Evolutionary conservation across 2,329 filamentous ascomycete species (phyloP).

Genomic region (Aspergillus amoenus): DNA sequence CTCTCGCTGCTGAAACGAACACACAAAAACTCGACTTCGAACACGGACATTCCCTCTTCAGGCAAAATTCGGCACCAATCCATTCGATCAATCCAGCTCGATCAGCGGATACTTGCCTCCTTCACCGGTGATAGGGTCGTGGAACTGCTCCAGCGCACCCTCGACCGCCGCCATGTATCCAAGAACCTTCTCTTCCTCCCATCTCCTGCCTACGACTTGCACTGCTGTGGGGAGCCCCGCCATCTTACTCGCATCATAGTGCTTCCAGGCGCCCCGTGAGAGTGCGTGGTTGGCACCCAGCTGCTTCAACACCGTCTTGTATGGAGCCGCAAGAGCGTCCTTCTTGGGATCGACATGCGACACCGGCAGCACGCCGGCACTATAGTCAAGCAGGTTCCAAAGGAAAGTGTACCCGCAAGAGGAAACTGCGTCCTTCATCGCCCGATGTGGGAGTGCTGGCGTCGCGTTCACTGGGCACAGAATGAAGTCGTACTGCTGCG

Average conservation of each 20-base stretch:
- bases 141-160: constrained; percentile 61
- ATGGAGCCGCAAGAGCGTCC: constrained; percentile 60
- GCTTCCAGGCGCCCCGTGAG: constrained; percentile 77
- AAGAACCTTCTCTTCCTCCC: constrained; percentile 87
- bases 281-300: constrained; percentile 68
- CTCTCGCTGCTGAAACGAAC: no score
- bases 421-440: constrained; percentile 80
- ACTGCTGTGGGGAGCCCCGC: constrained; percentile 83
- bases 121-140: constrained; percentile 31
- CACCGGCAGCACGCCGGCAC: constrained; percentile 77
- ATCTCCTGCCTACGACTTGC: constrained; percentile 74
- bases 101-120: constrained; percentile 37
- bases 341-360: constrained; percentile 77
- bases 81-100: constrained; percentile 33
- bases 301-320: constrained; percentile 34
- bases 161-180: constrained; percentile 78
- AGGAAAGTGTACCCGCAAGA: constrained; percentile 92
- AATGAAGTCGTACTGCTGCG: constrained; percentile 74
- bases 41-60: no score
- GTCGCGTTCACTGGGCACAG: constrained; percentile 86
- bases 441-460: constrained; percentile 80
- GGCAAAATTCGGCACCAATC: neutral
- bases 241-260: constrained; percentile 82
- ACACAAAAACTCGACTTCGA: no score
- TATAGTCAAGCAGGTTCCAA: constrained; percentile 91